phyloP scores from a whole-genome alignment of 148 eudicot species.

The Rhododendron simsii region DNA sequence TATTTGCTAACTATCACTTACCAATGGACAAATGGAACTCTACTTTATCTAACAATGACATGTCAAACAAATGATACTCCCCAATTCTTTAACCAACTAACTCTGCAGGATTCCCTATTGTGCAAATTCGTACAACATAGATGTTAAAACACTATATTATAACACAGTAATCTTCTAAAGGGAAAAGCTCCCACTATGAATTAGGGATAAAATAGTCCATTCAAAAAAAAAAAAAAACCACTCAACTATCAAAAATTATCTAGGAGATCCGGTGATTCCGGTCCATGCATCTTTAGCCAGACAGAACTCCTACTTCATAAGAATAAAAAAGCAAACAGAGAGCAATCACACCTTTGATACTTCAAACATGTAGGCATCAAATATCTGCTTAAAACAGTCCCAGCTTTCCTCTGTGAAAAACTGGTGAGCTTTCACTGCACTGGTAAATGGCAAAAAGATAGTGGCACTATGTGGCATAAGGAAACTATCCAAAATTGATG shows the following conservation, averaged over 20 bases:
- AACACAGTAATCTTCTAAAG: not conserved
- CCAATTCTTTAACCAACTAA: not conserved
- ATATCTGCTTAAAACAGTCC: slow-evolving; percentile 83
- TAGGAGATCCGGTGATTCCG: not conserved
- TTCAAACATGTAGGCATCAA: slow-evolving; percentile 89
- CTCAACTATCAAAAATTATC: not conserved
- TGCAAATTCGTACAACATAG: not conserved
- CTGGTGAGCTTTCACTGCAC: slow-evolving; percentile 95
- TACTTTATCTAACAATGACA: not conserved
- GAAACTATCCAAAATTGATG: not conserved
- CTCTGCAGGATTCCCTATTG: not conserved
- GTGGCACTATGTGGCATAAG: slow-evolving; percentile 23
- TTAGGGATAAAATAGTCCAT: not conserved
- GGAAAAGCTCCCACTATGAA: not conserved
- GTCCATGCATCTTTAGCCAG: not conserved
- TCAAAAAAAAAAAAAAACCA: not conserved
- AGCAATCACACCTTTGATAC: slow-evolving; percentile 80
- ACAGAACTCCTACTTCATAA: not conserved
- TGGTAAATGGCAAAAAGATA: slow-evolving; percentile 49
- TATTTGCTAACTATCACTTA: not conserved
- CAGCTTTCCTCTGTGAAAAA: slow-evolving; percentile 87
- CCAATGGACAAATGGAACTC: not conserved
- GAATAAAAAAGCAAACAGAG: not conserved
- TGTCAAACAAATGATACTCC: not conserved
- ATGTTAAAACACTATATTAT: not conserved